These are phyloP conservation scores for Euphorbia peplus DNA, from an alignment of 345 rosid species.

Conservation along the genomic window DNA sequence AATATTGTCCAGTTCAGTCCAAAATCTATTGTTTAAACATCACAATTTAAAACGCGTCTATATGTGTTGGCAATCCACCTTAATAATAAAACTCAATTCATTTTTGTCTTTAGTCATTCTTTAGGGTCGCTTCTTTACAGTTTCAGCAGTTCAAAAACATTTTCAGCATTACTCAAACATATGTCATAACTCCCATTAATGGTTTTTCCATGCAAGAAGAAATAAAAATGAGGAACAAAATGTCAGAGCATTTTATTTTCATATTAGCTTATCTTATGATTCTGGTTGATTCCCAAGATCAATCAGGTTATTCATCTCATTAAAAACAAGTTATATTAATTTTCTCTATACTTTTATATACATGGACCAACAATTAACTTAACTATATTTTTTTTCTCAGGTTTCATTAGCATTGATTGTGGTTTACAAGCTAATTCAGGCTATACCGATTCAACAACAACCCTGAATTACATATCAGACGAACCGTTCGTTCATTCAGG, in stretches of 20 bases:
- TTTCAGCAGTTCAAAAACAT: neutral
- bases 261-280: neutral
- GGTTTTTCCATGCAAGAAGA: neutral
- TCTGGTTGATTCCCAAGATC: neutral
- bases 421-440: slow-evolving; percentile 27
- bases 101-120: no score
- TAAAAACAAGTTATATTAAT: no score
- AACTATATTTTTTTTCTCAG: slow-evolving; percentile 8
- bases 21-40: no score
- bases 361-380: no score
- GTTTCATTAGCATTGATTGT: slow-evolving; percentile 36
- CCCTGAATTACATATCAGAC: slow-evolving; percentile 40
- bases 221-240: neutral
- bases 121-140: no score
- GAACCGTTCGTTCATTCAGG: slow-evolving; percentile 29
- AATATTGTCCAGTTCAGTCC: no score
- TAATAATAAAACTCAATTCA: no score
- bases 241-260: neutral
- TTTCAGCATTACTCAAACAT: neutral
- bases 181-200: neutral
- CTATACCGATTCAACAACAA: slow-evolving; percentile 28
- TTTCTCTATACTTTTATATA: no score
- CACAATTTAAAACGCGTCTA: no score
- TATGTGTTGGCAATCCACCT: no score
- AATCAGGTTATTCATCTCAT: neutral